Base-by-base conservation (phyloP, 345 rosid genomes). In the Odontarrhena argentea region DNA sequence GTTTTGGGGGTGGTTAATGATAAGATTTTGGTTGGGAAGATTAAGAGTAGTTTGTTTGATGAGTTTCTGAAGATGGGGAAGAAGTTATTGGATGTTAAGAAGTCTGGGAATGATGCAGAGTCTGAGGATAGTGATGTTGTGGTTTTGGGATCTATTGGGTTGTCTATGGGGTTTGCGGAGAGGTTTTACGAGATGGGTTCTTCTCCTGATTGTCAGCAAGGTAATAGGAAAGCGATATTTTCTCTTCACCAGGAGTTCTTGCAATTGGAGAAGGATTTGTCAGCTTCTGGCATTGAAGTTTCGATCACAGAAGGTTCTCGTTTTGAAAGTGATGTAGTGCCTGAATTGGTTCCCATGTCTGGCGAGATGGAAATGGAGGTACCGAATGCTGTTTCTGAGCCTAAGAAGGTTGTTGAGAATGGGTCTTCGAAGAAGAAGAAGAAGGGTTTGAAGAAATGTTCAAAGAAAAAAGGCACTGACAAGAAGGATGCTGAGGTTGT, bases 161-260 rank as follows among this genome's bases (percentile, higher is more conserved):
- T 88, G 71, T 59, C 68, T 9, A 80, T 91, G 84, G 87, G 81
- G 8, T 84, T 84, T 57, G 69, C 96, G 1, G 56, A 68, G 15
- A 88, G 69, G 78, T 83, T 94, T 32, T 94, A 82, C 43, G 92
- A 91, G 42, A 52, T 87, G 79, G 97, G 96, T 46, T 91, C 97
- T 52, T 77, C 88, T 10, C 68, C 73, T 2, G 88, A 82, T 9
- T 91, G 96, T 45, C 76, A 34, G 13, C 99, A 94, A 71, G 96
- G 97, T 38, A 94, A 87, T 69, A 85, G 99, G 92, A 94, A 88
- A 76, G 55, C 77, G 18, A 40, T 94, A 8, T 82, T 88, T 47
- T 64, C 80, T 37, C 69, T 91, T 63, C 86, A 94, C 43, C 82
- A 83, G 25, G 85, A 82, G 72, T 94, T 91, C 60, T 63, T 74